Evolutionary conservation across 2,329 filamentous ascomycete species (phyloP).

Genomic region (Microcera coccophila): DNA sequence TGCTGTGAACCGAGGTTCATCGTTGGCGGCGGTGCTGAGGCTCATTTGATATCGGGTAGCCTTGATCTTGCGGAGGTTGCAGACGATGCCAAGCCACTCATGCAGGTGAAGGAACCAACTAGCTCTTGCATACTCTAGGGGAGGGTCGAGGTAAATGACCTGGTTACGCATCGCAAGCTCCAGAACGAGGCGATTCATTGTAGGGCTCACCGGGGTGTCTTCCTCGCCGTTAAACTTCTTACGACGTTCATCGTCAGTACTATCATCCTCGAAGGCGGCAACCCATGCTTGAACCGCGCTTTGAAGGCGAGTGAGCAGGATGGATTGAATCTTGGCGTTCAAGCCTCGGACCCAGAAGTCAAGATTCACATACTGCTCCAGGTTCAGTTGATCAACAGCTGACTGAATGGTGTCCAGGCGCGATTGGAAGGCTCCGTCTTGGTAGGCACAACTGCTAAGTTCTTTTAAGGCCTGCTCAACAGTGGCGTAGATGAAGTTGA

Average conservation of each 20-base stretch:
- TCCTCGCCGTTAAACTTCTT: conserved; percentile 47
- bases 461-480: conserved; percentile 79
- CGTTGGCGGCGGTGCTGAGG: conserved; percentile 61
- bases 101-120: conserved; percentile 93
- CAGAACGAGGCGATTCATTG: conserved; percentile 71
- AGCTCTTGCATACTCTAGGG: conserved; percentile 83
- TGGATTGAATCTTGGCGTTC: conserved; percentile 79
- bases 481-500: conserved; percentile 75
- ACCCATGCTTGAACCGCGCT: conserved; percentile 86
- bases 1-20: conserved; percentile 73
- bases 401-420: conserved; percentile 83
- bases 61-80: conserved; percentile 90
- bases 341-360: conserved; percentile 83
- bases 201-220: conserved; percentile 52
- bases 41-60: conserved; percentile 92
- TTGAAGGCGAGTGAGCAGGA: conserved; percentile 76
- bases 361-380: conserved; percentile 94
- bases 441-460: conserved; percentile 79
- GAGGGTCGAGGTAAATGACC: conserved; percentile 93
- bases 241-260: conserved; percentile 49
- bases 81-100: conserved; percentile 87
- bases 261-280: conserved; percentile 68
- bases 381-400: conserved; percentile 90
- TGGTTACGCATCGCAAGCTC: conserved; percentile 98
- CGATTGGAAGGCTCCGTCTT: conserved; percentile 70